phyloP scores from a whole-genome alignment of 2,329 filamentous ascomycete genomes.

The Alternaria sp. region DNA sequence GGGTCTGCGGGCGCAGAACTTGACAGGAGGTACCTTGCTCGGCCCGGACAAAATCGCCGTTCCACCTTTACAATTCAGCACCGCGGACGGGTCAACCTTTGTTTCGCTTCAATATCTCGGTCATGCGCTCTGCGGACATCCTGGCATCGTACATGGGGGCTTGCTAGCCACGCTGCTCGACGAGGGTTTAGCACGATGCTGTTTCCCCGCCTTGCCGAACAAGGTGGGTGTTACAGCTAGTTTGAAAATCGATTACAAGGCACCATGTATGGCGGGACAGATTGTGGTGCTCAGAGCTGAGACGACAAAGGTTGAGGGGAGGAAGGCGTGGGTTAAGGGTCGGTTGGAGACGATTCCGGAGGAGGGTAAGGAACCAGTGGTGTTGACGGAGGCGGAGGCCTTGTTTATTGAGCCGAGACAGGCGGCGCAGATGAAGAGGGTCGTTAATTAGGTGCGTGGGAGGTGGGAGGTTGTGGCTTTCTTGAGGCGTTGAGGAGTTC shows the following conservation, averaged over 20 bases:
- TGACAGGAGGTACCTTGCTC: conserved; percentile 81
- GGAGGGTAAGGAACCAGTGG: conserved; percentile 63
- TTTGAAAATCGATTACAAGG: conserved; percentile 81
- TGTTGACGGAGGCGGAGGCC: conserved; percentile 83
- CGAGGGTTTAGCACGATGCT: conserved; percentile 86
- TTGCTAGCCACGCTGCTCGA: conserved; percentile 91
- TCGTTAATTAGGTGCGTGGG: conserved; percentile 30
- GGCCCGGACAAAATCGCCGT: conserved; percentile 80
- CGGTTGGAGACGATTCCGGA: conserved; percentile 78
- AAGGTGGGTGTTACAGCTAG: conserved; percentile 87
- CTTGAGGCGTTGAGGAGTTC: conserved; percentile 1
- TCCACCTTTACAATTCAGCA: conserved; percentile 78
- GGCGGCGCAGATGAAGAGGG: conserved; percentile 62
- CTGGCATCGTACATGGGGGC: conserved; percentile 89
- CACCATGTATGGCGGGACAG: conserved; percentile 76
- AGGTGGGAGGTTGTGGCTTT: conserved; percentile 4
- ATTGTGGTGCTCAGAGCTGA: conserved; percentile 81
- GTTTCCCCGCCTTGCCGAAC: conserved; percentile 86
- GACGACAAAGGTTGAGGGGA: conserved; percentile 85
- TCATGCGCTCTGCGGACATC: conserved; percentile 82
- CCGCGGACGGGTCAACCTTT: conserved; percentile 60
- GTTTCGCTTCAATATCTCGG: conserved; percentile 82
- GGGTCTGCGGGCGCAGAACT: conserved; percentile 72
- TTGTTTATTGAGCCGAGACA: conserved; percentile 89
- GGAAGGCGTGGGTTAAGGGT: conserved; percentile 94